Percentiles rank a stretch among this genome's conserved stretches.
phyloP scores from a whole-genome alignment of 495 filamentous ascomycete genomes.

The Penicilliopsis zonata region DNA sequence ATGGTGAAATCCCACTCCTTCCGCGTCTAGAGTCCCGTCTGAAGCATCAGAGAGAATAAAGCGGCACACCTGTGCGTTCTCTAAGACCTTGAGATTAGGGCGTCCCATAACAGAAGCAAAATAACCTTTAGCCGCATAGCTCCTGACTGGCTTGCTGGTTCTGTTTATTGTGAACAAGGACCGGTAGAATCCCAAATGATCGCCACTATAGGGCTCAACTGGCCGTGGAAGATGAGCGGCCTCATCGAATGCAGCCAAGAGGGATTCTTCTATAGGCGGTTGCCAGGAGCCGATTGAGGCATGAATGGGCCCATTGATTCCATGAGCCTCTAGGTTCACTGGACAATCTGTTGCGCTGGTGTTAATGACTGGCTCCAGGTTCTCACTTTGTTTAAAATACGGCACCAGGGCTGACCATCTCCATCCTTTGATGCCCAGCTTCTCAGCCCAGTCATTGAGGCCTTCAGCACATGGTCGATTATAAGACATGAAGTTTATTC shows the following conservation, averaged over 20 bases:
- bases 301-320: not conserved
- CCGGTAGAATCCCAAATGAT: constrained; percentile 21
- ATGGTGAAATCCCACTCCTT: constrained; percentile 22
- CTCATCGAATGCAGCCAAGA: constrained; percentile 11
- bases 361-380: constrained; percentile 2
- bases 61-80: constrained; percentile 15
- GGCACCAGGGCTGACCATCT: constrained; percentile 27
- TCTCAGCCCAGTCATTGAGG: constrained; percentile 37
- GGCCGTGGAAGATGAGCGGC: constrained; percentile 8
- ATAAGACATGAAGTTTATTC: constrained; percentile 34
- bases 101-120: constrained; percentile 9
- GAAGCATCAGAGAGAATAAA: constrained; percentile 7
- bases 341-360: not conserved
- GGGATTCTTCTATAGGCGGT: constrained; percentile 7
- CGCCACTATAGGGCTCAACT: constrained; percentile 20
- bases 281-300: not conserved
- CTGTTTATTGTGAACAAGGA: constrained; percentile 28
- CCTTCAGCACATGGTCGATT: constrained; percentile 21
- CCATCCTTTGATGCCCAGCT: constrained; percentile 24
- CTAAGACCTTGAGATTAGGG: constrained; percentile 19
- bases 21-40: constrained; percentile 11
- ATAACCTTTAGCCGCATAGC: constrained; percentile 34
- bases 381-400: constrained; percentile 18
- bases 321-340: not conserved
- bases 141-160: constrained; percentile 29